Evolutionary conservation across 2,329 filamentous ascomycete genomes (phyloP), one percentile per base, ranked within the genome.

Genomic region (Epicoccum sorghinum): DNA sequence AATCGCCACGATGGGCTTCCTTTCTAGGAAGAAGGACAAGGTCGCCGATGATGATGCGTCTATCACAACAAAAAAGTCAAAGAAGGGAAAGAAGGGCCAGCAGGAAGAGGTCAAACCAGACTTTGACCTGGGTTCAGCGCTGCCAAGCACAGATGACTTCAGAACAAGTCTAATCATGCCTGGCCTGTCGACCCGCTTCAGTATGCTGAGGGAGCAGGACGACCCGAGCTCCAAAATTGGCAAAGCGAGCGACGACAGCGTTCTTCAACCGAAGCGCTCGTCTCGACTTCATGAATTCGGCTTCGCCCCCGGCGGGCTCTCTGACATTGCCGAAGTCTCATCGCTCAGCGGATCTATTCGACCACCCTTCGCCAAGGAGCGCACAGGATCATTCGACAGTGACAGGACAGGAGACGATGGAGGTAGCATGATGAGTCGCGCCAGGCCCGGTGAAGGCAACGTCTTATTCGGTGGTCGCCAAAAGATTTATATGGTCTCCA

Each of bases 81-180:
- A 79, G 70, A 79, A 78, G 72, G 76, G 70, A 41, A 85, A 83
- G 73, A 81, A 82, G 60, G 75, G 69, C 32, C 83, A 83, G 67
- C 58, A 72, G 14, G 69, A 77, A 56, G 79, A 83, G 64, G 77
- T 79, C 40, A 89, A 87, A 70, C 80, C 79, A 54, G 83, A 90
- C 58, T 76, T 97, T 41, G 89, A 98, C 67, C 79, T 98, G 10
- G 74, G 86, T 3, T 80, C 80, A 10, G 93, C 86, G 0, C 80
- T 99, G 2, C 95, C 95, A 1, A 82, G 92, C 0, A 87, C 80
- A 41, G 91, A 98, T 75, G 89, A 98, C 69, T 98, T 99, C 75
- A 86, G 95, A 52, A 99, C 95, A 3, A 98, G 95, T 80, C 79
- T 99, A 54, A 81, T 99, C 58, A 96, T 99, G 93, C 93, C 91